These are phyloP conservation scores for Cucurbita pepo DNA, from an alignment of 306 rosid species.

Conservation along the genomic window DNA sequence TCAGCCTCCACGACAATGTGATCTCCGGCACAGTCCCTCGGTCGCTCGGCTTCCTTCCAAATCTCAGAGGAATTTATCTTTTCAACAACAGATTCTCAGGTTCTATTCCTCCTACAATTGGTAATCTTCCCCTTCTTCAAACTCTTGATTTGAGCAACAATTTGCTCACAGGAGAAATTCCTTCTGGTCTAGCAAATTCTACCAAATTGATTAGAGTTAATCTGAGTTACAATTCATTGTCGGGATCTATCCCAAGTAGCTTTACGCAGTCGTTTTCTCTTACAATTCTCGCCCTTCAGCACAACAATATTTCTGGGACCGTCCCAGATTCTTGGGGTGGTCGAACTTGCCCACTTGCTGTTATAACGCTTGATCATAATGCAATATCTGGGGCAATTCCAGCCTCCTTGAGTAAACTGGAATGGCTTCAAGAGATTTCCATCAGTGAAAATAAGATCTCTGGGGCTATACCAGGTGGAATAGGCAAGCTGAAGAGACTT, in stretches of 20 bases:
- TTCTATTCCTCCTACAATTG: slow-evolving; percentile 62
- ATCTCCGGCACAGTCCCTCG: slow-evolving; percentile 48
- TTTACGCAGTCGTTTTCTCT: slow-evolving; percentile 36
- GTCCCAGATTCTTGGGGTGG: slow-evolving; percentile 48
- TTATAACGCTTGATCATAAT: slow-evolving; percentile 58
- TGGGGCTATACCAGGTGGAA: slow-evolving; percentile 52
- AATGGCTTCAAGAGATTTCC: slow-evolving; percentile 37
- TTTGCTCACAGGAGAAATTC: slow-evolving; percentile 47
- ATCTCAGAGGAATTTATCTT: slow-evolving; percentile 85
- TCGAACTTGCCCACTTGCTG: slow-evolving; percentile 23
- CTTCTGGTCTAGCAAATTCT: slow-evolving; percentile 52
- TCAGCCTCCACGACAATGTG: slow-evolving; percentile 65
- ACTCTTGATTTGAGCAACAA: slow-evolving; percentile 78
- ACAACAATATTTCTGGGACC: slow-evolving; percentile 64
- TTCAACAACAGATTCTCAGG: slow-evolving; percentile 84
- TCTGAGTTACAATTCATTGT: slow-evolving; percentile 64
- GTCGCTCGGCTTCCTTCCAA: slow-evolving; percentile 53
- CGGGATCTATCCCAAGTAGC: slow-evolving; percentile 57
- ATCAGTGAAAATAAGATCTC: slow-evolving; percentile 45
- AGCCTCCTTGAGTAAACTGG: slow-evolving; percentile 37
- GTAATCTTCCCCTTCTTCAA: slow-evolving; percentile 58
- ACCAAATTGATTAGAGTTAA: slow-evolving; percentile 53
- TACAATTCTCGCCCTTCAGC: slow-evolving; percentile 46
- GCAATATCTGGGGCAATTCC: slow-evolving; percentile 52
- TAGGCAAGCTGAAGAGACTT: slow-evolving; percentile 48